Percentiles rank a stretch among this genome's conserved stretches.
These are phyloP conservation scores for Dictyostelium brefeldianum DNA, from an alignment of 78 protist species.

Conservation along the genomic window DNA sequence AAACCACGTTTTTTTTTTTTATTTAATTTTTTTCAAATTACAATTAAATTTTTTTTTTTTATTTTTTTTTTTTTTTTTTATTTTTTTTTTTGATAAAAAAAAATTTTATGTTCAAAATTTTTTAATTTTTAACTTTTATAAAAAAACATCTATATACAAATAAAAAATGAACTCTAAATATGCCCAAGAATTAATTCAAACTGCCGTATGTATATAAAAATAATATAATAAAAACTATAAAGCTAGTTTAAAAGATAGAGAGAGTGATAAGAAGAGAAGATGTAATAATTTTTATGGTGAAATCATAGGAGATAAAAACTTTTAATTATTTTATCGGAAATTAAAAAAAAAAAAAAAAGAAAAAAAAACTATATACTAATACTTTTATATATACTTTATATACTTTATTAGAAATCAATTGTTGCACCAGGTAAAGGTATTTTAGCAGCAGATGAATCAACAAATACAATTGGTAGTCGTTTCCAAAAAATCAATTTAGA, in stretches of 20 bases:
- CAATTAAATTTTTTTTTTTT: background rate
- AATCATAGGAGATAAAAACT: background rate
- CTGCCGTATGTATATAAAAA: constrained; percentile 48
- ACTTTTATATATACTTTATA: background rate
- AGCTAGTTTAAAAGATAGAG: background rate
- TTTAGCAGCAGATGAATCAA: constrained; percentile 97
- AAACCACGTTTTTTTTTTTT: background rate
- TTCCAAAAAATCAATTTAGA: constrained; percentile 91
- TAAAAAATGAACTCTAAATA: constrained; percentile 9
- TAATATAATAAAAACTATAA: background rate
- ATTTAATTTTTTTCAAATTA: background rate
- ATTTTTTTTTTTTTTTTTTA: background rate
- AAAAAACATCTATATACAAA: background rate
- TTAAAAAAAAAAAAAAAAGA: background rate
- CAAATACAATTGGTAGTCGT: constrained; percentile 95
- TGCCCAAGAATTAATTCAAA: constrained; percentile 42
- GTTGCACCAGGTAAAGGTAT: constrained; percentile 95
- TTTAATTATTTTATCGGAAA: too few relatives aligned
- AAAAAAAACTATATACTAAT: background rate
- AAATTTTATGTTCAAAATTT: background rate
- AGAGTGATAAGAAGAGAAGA: too few relatives aligned
- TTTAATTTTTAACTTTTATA: background rate
- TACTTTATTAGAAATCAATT: constrained; percentile 57
- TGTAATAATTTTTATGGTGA: background rate
- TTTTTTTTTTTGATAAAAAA: too few relatives aligned